Percentiles rank a stretch among this genome's conserved stretches.
These are phyloP conservation scores for baker's yeast (Saccharomyces cerevisiae) DNA, from an alignment of 805 yeast genomes.

Conservation along the genomic window DNA sequence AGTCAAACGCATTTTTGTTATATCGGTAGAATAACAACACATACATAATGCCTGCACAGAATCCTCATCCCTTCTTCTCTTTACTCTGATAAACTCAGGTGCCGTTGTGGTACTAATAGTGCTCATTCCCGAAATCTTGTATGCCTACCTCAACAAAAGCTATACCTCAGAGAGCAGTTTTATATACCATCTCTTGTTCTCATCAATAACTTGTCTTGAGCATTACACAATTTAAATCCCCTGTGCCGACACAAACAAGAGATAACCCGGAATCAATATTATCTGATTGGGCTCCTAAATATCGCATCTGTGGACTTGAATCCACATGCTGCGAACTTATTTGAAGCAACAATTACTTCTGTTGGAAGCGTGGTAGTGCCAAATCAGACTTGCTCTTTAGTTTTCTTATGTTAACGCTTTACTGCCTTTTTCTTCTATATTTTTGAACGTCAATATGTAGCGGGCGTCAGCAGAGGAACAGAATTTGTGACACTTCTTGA, in stretches of 20 bases:
- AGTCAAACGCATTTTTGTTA: not conserved
- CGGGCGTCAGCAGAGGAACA: not conserved
- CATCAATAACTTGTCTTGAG: not conserved
- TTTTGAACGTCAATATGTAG: not conserved
- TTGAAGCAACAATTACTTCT: not conserved
- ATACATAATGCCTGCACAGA: slow-evolving; percentile 70
- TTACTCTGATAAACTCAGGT: slow-evolving; percentile 72
- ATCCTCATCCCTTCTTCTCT: slow-evolving; percentile 79
- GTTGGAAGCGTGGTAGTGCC: not conserved
- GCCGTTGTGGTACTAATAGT: slow-evolving; percentile 6
- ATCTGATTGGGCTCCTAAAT: not conserved
- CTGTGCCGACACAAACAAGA: not conserved
- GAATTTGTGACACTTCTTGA: not conserved
- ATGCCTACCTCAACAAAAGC: not conserved
- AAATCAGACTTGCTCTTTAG: not conserved
- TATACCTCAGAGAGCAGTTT: not conserved
- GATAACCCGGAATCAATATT: not conserved
- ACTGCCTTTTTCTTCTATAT: not conserved
- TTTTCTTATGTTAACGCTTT: not conserved
- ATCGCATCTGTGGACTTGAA: not conserved
- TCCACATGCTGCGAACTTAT: not conserved
- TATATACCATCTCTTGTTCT: not conserved
- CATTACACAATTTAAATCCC: not conserved
- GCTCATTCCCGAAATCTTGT: slow-evolving; percentile 16
- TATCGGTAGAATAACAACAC: slow-evolving; percentile 7